These are phyloP conservation scores for Schwanniomyces yamadae DNA, from an alignment of 805 yeast species.

Conservation along the genomic window DNA sequence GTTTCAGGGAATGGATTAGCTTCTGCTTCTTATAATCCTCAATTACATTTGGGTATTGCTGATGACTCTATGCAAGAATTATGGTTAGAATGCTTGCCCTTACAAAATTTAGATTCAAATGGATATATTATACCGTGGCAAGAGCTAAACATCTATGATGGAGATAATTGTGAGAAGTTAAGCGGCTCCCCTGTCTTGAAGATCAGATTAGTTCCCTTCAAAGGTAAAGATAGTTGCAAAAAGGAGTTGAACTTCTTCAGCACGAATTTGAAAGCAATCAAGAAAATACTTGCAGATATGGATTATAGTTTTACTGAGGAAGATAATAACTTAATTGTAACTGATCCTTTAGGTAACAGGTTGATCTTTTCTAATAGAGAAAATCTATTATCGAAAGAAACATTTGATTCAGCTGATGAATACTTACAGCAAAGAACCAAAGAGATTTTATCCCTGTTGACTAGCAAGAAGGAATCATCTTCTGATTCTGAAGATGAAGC, in stretches of 20 bases:
- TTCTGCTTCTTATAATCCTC: constrained; percentile 22
- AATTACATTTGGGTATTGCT: constrained; percentile 52
- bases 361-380: constrained; percentile 25
- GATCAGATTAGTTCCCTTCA: constrained; percentile 29
- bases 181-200: constrained; percentile 32
- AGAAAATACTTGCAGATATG: constrained; percentile 14
- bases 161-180: constrained; percentile 32
- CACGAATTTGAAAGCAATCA: constrained; percentile 24
- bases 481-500: constrained; percentile 4
- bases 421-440: constrained; percentile 24
- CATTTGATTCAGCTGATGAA: constrained; percentile 23
- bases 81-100: constrained; percentile 72
- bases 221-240: constrained; percentile 2
- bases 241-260: constrained; percentile 32
- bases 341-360: constrained; percentile 38
- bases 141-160: constrained; percentile 36
- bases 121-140: constrained; percentile 43
- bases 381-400: constrained; percentile 17
- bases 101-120: constrained; percentile 32
- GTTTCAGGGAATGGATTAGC: constrained; percentile 38
- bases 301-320: constrained; percentile 7
- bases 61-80: constrained; percentile 65
- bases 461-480: constrained; percentile 7
- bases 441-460: constrained; percentile 17
- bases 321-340: constrained; percentile 11